Percentiles rank a stretch among this genome's conserved stretches.
phyloP scores from a whole-genome alignment of 2,329 filamentous ascomycete species.

The Lomentospora prolificans region DNA sequence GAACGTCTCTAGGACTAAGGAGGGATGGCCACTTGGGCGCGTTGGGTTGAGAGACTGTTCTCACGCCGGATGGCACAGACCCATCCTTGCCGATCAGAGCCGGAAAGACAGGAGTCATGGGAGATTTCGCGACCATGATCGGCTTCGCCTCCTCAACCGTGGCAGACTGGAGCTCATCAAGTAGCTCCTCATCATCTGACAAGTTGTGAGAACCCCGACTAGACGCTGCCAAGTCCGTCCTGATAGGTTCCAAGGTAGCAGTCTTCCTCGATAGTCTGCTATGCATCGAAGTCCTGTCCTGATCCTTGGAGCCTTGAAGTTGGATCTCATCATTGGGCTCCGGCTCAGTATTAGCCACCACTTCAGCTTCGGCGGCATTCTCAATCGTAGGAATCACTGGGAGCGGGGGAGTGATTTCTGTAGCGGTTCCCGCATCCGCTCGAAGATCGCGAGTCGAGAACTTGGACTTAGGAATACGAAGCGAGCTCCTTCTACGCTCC shows the following conservation, averaged over 20 bases:
- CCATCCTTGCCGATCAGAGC: conserved; percentile 15
- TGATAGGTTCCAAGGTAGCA: conserved; percentile 42
- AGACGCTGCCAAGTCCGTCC: conserved; percentile 32
- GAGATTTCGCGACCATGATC: conserved; percentile 71
- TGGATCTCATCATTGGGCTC: not conserved
- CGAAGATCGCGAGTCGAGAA: conserved; percentile 30
- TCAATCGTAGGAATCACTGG: not conserved
- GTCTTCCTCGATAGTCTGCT: conserved; percentile 25
- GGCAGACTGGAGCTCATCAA: conserved; percentile 77
- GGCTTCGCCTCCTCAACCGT: conserved; percentile 77
- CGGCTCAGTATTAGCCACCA: not conserved
- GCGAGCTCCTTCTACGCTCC: not conserved
- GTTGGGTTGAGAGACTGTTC: conserved; percentile 38
- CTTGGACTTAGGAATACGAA: conserved; percentile 28
- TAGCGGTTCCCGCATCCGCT: not conserved
- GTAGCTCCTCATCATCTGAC: conserved; percentile 67
- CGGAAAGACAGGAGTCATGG: conserved; percentile 56
- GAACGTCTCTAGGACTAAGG: conserved; percentile 33
- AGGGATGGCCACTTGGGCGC: conserved; percentile 27
- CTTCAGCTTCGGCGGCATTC: not conserved
- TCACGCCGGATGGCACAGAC: conserved; percentile 18
- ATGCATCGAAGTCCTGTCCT: conserved; percentile 18
- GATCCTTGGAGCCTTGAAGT: conserved; percentile 14
- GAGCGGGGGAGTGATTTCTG: not conserved
- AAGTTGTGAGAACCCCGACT: conserved; percentile 26